Conservation (phyloP, 129 eudicot genomes). For the Helianthus annuus region DNA sequence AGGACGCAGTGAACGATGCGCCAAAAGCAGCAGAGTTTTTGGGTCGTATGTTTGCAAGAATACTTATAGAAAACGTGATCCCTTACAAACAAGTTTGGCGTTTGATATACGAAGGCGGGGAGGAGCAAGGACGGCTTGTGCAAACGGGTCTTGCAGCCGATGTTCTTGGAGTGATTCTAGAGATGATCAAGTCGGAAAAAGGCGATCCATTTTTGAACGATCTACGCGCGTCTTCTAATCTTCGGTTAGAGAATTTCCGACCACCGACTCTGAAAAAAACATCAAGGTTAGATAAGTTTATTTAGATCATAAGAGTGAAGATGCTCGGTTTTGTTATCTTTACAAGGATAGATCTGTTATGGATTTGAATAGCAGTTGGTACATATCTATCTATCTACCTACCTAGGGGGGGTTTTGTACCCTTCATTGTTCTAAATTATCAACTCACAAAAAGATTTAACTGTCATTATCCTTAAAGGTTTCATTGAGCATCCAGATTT, state of each 20-base stretch:
- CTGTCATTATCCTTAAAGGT: slow-evolving; percentile 26
- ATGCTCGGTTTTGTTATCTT: slow-evolving; percentile 51
- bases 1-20: slow-evolving; percentile 87
- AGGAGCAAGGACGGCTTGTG: slow-evolving; percentile 71
- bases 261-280: slow-evolving; percentile 55
- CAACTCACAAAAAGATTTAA: slow-evolving; percentile 24
- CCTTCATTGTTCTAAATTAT: slow-evolving; percentile 24
- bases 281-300: slow-evolving; percentile 74
- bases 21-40: slow-evolving; percentile 94
- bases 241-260: slow-evolving; percentile 56
- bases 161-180: slow-evolving; percentile 70
- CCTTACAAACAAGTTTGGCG: slow-evolving; percentile 57
- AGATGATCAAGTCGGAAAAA: slow-evolving; percentile 58
- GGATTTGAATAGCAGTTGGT: slow-evolving; percentile 30
- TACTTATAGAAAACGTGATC: slow-evolving; percentile 59
- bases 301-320: slow-evolving; percentile 50
- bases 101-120: slow-evolving; percentile 82
- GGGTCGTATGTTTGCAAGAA: slow-evolving; percentile 61
- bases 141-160: slow-evolving; percentile 82
- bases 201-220: slow-evolving; percentile 67
- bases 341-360: slow-evolving; percentile 26
- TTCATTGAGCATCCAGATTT: slow-evolving; percentile 46
- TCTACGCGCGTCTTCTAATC: slow-evolving; percentile 44
- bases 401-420: slow-evolving; percentile 24
- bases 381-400: slow-evolving; percentile 13